Evolutionary conservation across 257 asterid species (phyloP).

Genomic region (Solanum arcanum): DNA sequence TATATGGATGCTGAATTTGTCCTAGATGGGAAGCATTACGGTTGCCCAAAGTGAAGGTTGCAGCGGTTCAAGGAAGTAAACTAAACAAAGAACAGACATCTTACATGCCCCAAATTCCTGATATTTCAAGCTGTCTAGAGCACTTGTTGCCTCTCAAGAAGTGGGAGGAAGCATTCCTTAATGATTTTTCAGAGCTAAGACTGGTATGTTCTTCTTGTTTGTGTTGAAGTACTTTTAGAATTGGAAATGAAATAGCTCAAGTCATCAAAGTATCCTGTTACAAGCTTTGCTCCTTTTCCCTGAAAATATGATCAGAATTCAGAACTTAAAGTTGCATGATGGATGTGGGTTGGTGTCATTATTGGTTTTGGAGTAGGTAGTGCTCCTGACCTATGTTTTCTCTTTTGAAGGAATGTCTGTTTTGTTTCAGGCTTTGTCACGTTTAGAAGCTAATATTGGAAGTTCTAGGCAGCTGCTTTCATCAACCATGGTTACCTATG

Average conservation of each 20-base stretch:
- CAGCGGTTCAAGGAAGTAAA: constrained; percentile 34
- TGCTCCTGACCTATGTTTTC: not conserved
- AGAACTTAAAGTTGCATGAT: not conserved
- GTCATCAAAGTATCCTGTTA: not conserved
- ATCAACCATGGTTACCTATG: not conserved
- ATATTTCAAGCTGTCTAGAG: constrained; percentile 57
- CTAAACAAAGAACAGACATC: constrained; percentile 49
- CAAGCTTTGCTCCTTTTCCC: not conserved
- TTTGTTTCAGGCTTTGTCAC: constrained; percentile 43
- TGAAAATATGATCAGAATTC: not conserved
- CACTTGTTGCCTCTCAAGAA: constrained; percentile 68
- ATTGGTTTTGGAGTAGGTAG: not conserved
- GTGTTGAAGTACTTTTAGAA: not conserved
- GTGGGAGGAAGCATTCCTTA: constrained; percentile 93
- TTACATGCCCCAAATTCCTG: constrained; percentile 95
- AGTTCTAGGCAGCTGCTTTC: constrained; percentile 8
- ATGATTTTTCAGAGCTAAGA: constrained; percentile 75
- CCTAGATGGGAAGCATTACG: constrained; percentile 80
- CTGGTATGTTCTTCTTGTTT: constrained; percentile 26
- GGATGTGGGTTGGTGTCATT: not conserved
- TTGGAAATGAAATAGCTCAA: not conserved
- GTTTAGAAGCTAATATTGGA: constrained; percentile 19
- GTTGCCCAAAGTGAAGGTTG: constrained; percentile 68
- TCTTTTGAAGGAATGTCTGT: not conserved
- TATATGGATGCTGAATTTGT: not conserved